A percentile compares a stretch with the other conserved stretches of the same genome.
Conservation (phyloP, 768 basidiomycete genomes). For the Symmetrospora coprosmae region DNA sequence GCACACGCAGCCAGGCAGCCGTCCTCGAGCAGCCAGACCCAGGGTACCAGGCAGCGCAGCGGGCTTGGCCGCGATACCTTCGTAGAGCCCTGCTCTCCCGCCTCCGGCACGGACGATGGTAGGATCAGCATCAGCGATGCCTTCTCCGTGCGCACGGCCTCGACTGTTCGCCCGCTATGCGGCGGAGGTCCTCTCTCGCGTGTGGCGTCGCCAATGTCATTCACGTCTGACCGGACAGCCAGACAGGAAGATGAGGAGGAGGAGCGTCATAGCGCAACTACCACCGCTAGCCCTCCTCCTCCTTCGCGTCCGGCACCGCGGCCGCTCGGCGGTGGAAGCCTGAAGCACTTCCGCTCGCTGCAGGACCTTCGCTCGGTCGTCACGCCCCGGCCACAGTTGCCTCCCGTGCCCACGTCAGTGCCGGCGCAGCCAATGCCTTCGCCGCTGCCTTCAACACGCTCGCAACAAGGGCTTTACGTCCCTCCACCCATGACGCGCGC, state of each 20-base stretch:
- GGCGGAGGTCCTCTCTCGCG: too few species aligned
- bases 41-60: too few species aligned
- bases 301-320: too few species aligned
- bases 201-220: too few species aligned
- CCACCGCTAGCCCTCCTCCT: too few species aligned
- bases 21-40: too few species aligned
- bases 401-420: neutral
- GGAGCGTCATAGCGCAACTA: too few species aligned
- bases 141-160: neutral
- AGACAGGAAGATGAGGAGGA: too few species aligned
- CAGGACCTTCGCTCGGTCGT: conserved; percentile 12
- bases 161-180: neutral
- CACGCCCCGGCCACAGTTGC: conserved; percentile 12
- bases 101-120: neutral
- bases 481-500: neutral
- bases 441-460: neutral
- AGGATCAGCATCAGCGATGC: neutral
- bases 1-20: too few species aligned
- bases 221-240: too few species aligned
- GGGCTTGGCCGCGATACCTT: too few species aligned
- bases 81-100: too few species aligned
- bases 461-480: neutral
- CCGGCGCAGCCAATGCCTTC: neutral
- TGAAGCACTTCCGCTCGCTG: conserved; percentile 13
- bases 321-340: neutral